A percentile compares a stretch with the other conserved stretches of the same genome.
Conservation (phyloP, 257 asterid genomes). For the Dorcoceras hygrometricum region DNA sequence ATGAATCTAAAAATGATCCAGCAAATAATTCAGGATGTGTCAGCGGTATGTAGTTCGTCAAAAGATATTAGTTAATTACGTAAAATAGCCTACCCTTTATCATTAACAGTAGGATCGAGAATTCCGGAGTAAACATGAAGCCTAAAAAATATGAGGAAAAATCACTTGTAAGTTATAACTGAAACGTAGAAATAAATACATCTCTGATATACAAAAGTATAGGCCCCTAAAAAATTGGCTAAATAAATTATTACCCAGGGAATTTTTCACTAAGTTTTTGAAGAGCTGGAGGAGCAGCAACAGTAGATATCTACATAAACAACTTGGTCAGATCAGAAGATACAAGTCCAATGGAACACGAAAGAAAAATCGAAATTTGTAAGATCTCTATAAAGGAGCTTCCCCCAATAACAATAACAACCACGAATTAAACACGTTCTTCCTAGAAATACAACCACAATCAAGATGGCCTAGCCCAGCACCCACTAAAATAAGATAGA, state of each 20-base stretch:
- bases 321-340: conserved; percentile 16
- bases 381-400: not conserved
- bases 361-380: not conserved
- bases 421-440: not conserved
- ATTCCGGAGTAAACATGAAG: conserved; percentile 89
- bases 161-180: not conserved
- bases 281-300: conserved; percentile 96
- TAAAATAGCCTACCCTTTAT: conserved; percentile 60
- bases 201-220: not conserved
- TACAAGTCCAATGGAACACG: not conserved
- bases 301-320: conserved; percentile 64
- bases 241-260: conserved; percentile 63
- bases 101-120: conserved; percentile 74
- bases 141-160: conserved; percentile 42
- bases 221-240: not conserved
- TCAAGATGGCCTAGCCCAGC: not conserved
- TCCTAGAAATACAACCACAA: conserved; percentile 9
- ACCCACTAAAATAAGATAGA: conserved; percentile 9
- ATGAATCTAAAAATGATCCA: conserved; percentile 58
- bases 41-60: conserved; percentile 11
- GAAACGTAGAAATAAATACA: not conserved
- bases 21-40: conserved; percentile 14
- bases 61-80: not conserved
- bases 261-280: conserved; percentile 70
- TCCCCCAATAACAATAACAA: not conserved